Percentiles rank a stretch among this genome's conserved stretches.
Conservation (phyloP, 441 rosid species). For the Corymbia citriodora region DNA sequence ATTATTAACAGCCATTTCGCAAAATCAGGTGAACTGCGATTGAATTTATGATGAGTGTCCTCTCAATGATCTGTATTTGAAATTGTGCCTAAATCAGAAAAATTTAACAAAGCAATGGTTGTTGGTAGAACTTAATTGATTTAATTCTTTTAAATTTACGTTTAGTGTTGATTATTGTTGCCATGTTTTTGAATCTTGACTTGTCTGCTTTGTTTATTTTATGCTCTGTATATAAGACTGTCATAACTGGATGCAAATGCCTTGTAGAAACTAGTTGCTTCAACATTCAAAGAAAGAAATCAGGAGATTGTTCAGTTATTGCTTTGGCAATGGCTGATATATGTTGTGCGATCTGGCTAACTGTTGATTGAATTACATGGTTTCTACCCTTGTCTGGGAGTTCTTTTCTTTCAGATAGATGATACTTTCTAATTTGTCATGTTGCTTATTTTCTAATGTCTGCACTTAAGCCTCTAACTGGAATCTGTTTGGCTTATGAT, state of each 20-base stretch:
- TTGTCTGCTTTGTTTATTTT: background rate
- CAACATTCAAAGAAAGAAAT: background rate
- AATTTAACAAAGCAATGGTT: background rate
- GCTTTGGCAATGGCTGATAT: background rate
- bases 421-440: background rate
- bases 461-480: background rate
- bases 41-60: background rate
- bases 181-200: background rate
- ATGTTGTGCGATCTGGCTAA: background rate
- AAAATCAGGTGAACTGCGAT: slow-evolving; percentile 58
- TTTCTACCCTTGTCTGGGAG: background rate
- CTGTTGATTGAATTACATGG: background rate
- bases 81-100: background rate
- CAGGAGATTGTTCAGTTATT: background rate
- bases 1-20: slow-evolving; percentile 47
- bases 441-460: background rate
- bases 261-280: background rate
- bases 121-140: background rate
- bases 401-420: background rate
- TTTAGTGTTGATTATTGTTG: background rate
- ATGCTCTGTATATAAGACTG: background rate
- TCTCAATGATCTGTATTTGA: background rate
- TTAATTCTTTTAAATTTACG: background rate
- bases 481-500: background rate
- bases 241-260: background rate